A percentile compares a stretch with the other conserved stretches of the same genome.
phyloP scores from a whole-genome alignment of 768 basidiomycete genomes.

The Suillus lakei region DNA sequence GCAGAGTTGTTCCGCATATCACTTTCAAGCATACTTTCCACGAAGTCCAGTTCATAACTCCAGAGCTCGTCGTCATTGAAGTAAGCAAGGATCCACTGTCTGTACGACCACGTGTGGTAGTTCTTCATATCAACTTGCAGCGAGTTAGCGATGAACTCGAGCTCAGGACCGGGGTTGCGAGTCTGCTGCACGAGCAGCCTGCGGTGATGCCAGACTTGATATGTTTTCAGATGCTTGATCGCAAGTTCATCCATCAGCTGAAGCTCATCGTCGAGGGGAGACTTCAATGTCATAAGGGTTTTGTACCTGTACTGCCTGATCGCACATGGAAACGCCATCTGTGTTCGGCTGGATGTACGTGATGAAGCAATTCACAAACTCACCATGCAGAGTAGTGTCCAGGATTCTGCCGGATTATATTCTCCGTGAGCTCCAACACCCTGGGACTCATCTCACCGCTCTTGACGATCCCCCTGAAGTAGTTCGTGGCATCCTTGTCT shows the following conservation, averaged over 20 bases:
- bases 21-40: constrained; percentile 66
- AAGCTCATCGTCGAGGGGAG: constrained; percentile 78
- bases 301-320: constrained; percentile 94
- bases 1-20: constrained; percentile 97
- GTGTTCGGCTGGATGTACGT: background rate
- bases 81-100: constrained; percentile 91
- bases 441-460: constrained; percentile 78
- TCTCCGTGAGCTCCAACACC: constrained; percentile 87
- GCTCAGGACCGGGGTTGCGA: constrained; percentile 64
- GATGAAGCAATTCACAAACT: constrained; percentile 27
- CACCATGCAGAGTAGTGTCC: constrained; percentile 98
- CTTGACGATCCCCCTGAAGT: constrained; percentile 86
- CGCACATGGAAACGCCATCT: background rate
- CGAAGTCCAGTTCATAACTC: constrained; percentile 75
- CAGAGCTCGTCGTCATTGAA: constrained; percentile 79
- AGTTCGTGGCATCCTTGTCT: constrained; percentile 95
- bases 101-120: constrained; percentile 99
- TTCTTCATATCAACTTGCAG: constrained; percentile 88
- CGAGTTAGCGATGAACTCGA: constrained; percentile 76
- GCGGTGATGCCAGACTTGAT: constrained; percentile 98
- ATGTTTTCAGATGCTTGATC: constrained; percentile 85
- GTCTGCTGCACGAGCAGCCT: constrained; percentile 70
- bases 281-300: constrained; percentile 71
- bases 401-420: constrained; percentile 89
- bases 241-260: constrained; percentile 88